Conservation (phyloP, 1,284 basidiomycete species). For the Pseudozyma thailandica region DNA sequence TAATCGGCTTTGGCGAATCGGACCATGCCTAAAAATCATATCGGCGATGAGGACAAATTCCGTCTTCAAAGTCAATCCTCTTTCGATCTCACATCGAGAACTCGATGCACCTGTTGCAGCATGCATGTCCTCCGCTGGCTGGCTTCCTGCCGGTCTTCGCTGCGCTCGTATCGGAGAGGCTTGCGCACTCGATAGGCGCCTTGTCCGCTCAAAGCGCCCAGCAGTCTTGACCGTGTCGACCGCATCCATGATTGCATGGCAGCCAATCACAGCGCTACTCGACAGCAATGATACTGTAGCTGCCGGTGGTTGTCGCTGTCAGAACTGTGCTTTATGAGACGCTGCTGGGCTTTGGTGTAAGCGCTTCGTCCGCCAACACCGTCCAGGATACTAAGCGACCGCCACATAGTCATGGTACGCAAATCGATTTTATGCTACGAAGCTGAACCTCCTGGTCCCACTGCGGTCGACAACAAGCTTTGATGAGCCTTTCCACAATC, state of each 20-base stretch:
- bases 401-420: not conserved
- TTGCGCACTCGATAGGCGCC: no score
- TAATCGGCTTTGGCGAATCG: constrained; percentile 2
- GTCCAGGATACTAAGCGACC: not conserved
- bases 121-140: not conserved
- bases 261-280: constrained; percentile 19
- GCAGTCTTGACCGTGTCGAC: no score
- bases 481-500: no score
- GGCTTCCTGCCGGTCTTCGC: not conserved
- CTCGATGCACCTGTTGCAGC: not conserved
- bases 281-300: not conserved
- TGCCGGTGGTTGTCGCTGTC: not conserved
- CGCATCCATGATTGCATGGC: no score
- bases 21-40: not conserved
- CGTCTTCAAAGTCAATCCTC: no score
- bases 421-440: not conserved
- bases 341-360: not conserved
- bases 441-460: no score
- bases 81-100: not conserved
- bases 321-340: no score
- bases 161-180: not conserved
- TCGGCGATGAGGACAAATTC: not conserved
- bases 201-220: no score
- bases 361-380: not conserved
- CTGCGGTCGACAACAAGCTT: no score